Evolutionary conservation across 2,329 filamentous ascomycete species (phyloP), one percentile per base, ranked within the genome.

Genomic region (Sclerotinia subarctica): DNA sequence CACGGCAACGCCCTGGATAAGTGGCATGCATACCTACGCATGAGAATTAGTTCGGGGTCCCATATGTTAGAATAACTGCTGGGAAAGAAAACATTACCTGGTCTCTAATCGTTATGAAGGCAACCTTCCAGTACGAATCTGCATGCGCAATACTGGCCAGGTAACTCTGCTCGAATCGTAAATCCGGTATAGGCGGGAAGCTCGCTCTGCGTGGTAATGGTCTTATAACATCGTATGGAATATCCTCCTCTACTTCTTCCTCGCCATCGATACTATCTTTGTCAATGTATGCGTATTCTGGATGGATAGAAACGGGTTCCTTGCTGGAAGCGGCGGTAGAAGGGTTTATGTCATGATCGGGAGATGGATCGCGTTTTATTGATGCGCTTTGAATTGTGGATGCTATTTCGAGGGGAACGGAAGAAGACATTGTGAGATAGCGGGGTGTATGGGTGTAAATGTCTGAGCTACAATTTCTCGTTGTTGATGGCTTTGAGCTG

Each of bases 121-220:
- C 84, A 44, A 99, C 86, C 78, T 88, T 87, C 82, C 90, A 89
- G 88, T 89, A 94, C 32, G 87, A 88, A 72, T 95, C 87, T 47
- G 93, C 93, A 67, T 87, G 84, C 72, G 90, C 86, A 74, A 99
- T 91, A 80, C 93, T 96, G 74, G 91, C 90, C 67, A 99, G 85
- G 79, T 99, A 99, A 83, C 94, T 97, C 85, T 99, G 95, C 81
- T 99, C 95, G 80, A 98, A 98, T 54, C 95, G 88, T 73, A 99
- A 82, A 81, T 99, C 95, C 5, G 94, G 93, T 76, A 97, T 85
- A 11, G 88, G 86, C 42, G 85, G 86, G 66, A 89, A 81, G 59
- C 81, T 82, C 64, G 81, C 81, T 67, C 82, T 79, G 58, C 87
- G 83, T n/a, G 82, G 81, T 10, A 80, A 73, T 3, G 82, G 84